Conservation (phyloP, 805 yeast genomes). For the Yarrowia divulgata region DNA sequence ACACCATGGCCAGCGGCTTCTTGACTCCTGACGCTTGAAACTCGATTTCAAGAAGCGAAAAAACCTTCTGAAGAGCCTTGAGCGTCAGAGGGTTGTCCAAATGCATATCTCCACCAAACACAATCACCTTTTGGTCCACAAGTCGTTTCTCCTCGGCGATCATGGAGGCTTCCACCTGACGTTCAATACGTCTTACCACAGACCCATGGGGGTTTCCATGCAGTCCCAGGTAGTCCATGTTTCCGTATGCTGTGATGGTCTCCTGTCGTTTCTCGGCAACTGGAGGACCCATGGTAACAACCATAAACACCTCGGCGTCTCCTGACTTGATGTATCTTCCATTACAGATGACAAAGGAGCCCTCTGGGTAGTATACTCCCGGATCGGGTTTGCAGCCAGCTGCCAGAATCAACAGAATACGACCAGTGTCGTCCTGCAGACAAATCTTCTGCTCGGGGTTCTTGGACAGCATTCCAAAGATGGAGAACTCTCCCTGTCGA, state of each 20-base stretch:
- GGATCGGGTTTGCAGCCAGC: constrained; percentile 66
- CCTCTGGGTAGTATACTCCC: constrained; percentile 70
- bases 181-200: constrained; percentile 62
- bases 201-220: constrained; percentile 48
- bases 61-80: constrained; percentile 70
- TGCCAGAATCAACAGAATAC: constrained; percentile 65
- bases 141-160: constrained; percentile 63
- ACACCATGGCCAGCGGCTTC: constrained; percentile 71
- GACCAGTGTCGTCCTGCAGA: constrained; percentile 82
- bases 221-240: constrained; percentile 70
- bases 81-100: constrained; percentile 66
- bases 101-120: constrained; percentile 77
- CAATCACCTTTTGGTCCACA: constrained; percentile 63
- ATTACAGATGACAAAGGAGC: constrained; percentile 80
- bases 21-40: constrained; percentile 49
- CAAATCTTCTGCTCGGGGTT: constrained; percentile 72
- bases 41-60: constrained; percentile 61
- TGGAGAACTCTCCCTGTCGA: constrained; percentile 75
- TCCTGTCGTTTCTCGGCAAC: constrained; percentile 78
- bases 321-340: constrained; percentile 70
- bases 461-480: constrained; percentile 76
- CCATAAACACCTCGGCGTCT: constrained; percentile 64
- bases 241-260: constrained; percentile 76
- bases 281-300: constrained; percentile 81
- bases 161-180: constrained; percentile 62